Percentiles rank a stretch among this genome's conserved stretches.
Evolutionary conservation across 2,329 filamentous ascomycete species (phyloP).

Genomic region (Exophiala oligosperma): DNA sequence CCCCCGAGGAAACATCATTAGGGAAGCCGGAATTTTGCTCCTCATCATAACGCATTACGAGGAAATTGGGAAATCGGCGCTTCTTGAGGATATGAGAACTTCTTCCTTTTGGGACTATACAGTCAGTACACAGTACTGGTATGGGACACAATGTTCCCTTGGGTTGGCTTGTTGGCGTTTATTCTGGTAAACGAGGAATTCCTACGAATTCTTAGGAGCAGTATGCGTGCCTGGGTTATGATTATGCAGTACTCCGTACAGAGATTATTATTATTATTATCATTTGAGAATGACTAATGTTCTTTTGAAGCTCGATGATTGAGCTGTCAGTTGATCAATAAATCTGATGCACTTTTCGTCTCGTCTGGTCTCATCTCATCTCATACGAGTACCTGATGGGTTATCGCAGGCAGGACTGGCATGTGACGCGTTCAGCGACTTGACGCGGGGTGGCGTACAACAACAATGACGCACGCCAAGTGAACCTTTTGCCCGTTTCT

Average conservation of each 20-base stretch:
- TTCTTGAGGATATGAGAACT: slow-evolving; percentile 61
- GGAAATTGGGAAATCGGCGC: slow-evolving; percentile 21
- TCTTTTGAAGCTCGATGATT: no score
- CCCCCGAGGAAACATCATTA: slow-evolving; percentile 28
- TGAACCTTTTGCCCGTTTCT: background rate
- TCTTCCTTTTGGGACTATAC: background rate
- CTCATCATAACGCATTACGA: background rate
- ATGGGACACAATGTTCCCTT: background rate
- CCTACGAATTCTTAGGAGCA: no score
- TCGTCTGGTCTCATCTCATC: background rate
- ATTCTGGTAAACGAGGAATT: no score
- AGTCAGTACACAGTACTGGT: background rate
- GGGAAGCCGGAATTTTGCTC: slow-evolving; percentile 27
- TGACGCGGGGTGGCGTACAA: background rate
- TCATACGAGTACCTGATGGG: no score
- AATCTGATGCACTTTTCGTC: background rate
- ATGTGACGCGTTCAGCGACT: slow-evolving; percentile 16
- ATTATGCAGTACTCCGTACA: no score
- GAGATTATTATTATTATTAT: no score
- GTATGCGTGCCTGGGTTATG: no score
- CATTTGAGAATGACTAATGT: no score
- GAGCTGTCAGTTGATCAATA: background rate
- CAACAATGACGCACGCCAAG: slow-evolving; percentile 20
- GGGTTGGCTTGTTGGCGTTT: no score
- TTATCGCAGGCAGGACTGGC: background rate